Conservation (phyloP, 1,284 basidiomycete species). For the Marasmius sp. region DNA sequence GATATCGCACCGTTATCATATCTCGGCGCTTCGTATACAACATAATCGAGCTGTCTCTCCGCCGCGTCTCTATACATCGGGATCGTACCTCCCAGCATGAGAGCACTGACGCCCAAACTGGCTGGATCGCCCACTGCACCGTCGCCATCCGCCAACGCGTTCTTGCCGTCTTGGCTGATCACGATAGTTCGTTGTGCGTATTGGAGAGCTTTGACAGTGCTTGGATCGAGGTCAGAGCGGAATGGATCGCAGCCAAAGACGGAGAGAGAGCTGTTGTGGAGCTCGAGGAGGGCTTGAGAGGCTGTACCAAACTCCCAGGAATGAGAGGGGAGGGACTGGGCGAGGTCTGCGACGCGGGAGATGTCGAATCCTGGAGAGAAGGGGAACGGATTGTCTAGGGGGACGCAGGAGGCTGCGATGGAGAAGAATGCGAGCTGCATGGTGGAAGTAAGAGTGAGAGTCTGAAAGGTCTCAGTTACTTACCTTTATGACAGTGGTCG, state of each 20-base stretch:
- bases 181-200: conserved; percentile 24
- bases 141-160: conserved; percentile 33
- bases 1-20: conserved; percentile 52
- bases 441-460: no score
- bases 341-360: conserved; percentile 28
- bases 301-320: conserved; percentile 48
- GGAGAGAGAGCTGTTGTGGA: conserved; percentile 36
- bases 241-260: conserved; percentile 38
- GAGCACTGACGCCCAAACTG: conserved; percentile 41
- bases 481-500: no score
- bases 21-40: conserved; percentile 42
- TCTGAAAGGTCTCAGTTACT: no score
- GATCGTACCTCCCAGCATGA: conserved; percentile 35
- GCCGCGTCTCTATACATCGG: conserved; percentile 29
- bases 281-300: conserved; percentile 40
- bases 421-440: no score
- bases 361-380: conserved; percentile 42
- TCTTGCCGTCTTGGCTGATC: conserved; percentile 30
- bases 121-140: conserved; percentile 45
- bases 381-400: conserved; percentile 19
- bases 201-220: conserved; percentile 15
- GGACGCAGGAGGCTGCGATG: no score
- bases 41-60: conserved; percentile 27
- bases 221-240: conserved; percentile 23
- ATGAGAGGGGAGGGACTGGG: conserved; percentile 35